Evolutionary conservation across 176 grass and related monocot species (phyloP).

Genomic region (Poa annua): DNA sequence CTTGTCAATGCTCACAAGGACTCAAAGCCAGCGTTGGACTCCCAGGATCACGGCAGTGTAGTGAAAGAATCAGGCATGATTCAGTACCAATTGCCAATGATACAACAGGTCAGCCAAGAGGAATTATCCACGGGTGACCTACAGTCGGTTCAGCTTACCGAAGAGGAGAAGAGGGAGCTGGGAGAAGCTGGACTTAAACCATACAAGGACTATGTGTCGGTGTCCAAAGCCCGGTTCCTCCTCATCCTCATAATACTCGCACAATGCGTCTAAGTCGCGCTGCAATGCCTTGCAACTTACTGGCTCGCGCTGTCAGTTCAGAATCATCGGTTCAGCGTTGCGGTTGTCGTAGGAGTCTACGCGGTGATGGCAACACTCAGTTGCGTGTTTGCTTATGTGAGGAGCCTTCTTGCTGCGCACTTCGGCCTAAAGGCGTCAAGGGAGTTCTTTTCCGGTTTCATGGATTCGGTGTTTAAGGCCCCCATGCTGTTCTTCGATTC

Average conservation of each 20-base stretch:
- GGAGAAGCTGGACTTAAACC: slow-evolving; percentile 67
- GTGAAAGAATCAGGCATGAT: background rate
- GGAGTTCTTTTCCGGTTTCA: slow-evolving; percentile 81
- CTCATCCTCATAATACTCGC: slow-evolving; percentile 49
- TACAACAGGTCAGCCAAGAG: slow-evolving; percentile 41
- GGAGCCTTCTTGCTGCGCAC: slow-evolving; percentile 68
- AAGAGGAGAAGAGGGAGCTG: slow-evolving; percentile 68
- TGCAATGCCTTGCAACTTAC: slow-evolving; percentile 71
- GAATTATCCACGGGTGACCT: slow-evolving; percentile 41
- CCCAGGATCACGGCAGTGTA: slow-evolving; percentile 25
- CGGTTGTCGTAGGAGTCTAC: slow-evolving; percentile 64
- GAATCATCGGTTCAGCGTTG: slow-evolving; percentile 30
- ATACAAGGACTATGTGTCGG: slow-evolving; percentile 68
- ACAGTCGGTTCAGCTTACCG: slow-evolving; percentile 54
- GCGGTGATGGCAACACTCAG: slow-evolving; percentile 60
- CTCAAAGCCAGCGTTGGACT: slow-evolving; percentile 47
- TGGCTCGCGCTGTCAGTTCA: slow-evolving; percentile 77
- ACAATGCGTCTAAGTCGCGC: slow-evolving; percentile 59
- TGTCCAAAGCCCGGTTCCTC: slow-evolving; percentile 54
- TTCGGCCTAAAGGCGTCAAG: slow-evolving; percentile 84
- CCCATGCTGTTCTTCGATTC: slow-evolving; percentile 95
- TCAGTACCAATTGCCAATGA: slow-evolving; percentile 17
- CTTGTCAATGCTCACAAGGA: slow-evolving; percentile 70
- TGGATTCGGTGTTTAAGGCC: slow-evolving; percentile 85
- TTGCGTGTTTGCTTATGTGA: slow-evolving; percentile 79